A percentile compares a stretch with the other conserved stretches of the same genome.
These are phyloP conservation scores for Mycena pura DNA, from an alignment of 768 basidiomycete genomes.

Conservation along the genomic window DNA sequence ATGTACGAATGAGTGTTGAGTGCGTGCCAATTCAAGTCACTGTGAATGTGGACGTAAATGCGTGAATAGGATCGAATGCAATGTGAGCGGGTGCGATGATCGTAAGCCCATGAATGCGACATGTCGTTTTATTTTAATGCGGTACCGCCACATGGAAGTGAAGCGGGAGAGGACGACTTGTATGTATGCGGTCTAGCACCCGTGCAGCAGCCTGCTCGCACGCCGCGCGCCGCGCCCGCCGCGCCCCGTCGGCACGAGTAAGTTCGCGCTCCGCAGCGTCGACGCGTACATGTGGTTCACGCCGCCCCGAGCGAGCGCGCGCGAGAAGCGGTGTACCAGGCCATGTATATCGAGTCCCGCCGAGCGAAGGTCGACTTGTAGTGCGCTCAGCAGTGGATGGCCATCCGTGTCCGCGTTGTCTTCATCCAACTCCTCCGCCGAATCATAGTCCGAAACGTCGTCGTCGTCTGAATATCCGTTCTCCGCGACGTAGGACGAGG, in stretches of 20 bases:
- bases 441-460: not conserved
- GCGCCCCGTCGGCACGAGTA: slow-evolving; percentile 56
- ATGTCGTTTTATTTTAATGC: not conserved
- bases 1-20: slow-evolving; percentile 14
- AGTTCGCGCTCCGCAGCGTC: slow-evolving; percentile 83
- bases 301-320: slow-evolving; percentile 71
- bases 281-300: slow-evolving; percentile 88
- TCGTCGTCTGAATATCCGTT: slow-evolving; percentile 38
- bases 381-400: slow-evolving; percentile 21
- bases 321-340: slow-evolving; percentile 78
- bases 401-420: slow-evolving; percentile 31
- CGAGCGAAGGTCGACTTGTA: slow-evolving; percentile 77
- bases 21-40: not conserved
- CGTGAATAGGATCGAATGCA: not conserved
- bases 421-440: slow-evolving; percentile 38
- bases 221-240: slow-evolving; percentile 43
- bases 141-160: too few relatives aligned
- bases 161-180: not conserved
- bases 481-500: slow-evolving; percentile 41
- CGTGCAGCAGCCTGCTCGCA: slow-evolving; percentile 63
- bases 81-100: slow-evolving; percentile 5
- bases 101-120: not conserved
- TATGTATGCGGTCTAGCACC: slow-evolving; percentile 51
- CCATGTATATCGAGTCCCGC: slow-evolving; percentile 74
- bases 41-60: not conserved